These are phyloP conservation scores for Lathyrus aphaca DNA, from an alignment of 306 rosid species.

Conservation along the genomic window DNA sequence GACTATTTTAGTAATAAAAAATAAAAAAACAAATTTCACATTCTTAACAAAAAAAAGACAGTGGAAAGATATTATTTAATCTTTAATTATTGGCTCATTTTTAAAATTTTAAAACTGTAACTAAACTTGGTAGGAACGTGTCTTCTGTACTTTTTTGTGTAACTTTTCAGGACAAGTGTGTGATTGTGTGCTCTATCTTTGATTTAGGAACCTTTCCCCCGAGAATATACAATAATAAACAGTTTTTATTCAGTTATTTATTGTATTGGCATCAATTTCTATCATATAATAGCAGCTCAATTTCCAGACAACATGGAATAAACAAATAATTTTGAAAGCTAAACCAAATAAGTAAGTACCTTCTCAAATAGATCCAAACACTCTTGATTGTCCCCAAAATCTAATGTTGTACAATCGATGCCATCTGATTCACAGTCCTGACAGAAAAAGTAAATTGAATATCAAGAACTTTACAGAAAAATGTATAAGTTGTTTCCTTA, in stretches of 20 bases:
- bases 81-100: not conserved
- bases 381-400: constrained; percentile 85
- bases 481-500: too few relatives aligned
- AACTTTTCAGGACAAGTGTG: too few relatives aligned
- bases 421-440: constrained; percentile 88
- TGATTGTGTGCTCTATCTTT: too few relatives aligned
- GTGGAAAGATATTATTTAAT: too few relatives aligned
- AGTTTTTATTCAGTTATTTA: too few relatives aligned
- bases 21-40: not conserved
- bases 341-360: constrained; percentile 54
- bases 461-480: not conserved
- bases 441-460: constrained; percentile 38
- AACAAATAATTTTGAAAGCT: constrained; percentile 19
- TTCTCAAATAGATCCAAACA: constrained; percentile 96
- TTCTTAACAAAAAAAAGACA: not conserved
- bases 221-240: too few relatives aligned
- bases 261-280: too few relatives aligned
- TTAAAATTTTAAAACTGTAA: not conserved
- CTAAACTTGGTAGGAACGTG: not conserved
- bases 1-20: too few relatives aligned
- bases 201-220: too few relatives aligned
- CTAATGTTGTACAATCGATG: constrained; percentile 62
- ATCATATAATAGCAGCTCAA: not conserved
- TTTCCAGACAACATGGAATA: constrained; percentile 27
- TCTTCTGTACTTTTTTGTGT: too few relatives aligned